Evolutionary conservation across 2,329 filamentous ascomycete genomes (phyloP), one percentile per base, ranked within the genome.

Genomic region (Colletotrichum lini): DNA sequence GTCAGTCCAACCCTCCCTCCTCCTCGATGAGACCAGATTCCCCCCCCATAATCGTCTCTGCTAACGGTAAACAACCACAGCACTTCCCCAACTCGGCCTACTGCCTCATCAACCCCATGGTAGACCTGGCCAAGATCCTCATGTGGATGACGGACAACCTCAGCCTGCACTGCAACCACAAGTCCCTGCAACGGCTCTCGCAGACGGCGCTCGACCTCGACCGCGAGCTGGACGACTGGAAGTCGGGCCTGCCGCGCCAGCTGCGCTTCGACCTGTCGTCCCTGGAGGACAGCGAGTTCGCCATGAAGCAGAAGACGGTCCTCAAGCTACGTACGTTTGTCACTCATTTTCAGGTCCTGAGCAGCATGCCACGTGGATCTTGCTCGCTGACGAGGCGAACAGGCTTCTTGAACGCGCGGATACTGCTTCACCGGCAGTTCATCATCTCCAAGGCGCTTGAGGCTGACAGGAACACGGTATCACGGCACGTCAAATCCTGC

Each of bases 91-190:
- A 63, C 47, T 72, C 70, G 6, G 63, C 70, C 0, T 65, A 58
- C 7, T 70, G 67, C 9, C 61, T 72, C 4, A 70, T 72, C 50
- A 72, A 72, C 21, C 67, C 60, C 9, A 72, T 72, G 66, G 70
- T 72, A n/a, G 66, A 72, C 1, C 21, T 72, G 6, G 60, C 70
- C 60, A 72, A 70, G 61, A 72, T 72, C 4, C 56, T 72, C 7
- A 72, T 72, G 60, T 70, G 66, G 66, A 72, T 72, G 69, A 72
- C 69, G 52, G 69, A 72, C 59, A 72, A 72, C 45, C 21, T 68
- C 2, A 68, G 65, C 21, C 38, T 69, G 0, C 69, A 72, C 30
- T 68, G 54, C n/a, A 72, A 58, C 53, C 69, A 72, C 47, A 64
- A 52, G 7, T 68, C 69, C 4, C 35, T 72, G 30, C 65, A 68